These are phyloP conservation scores for Durusdinium trenchii DNA, from an alignment of 73 alveolate genomes.

Conservation along the genomic window DNA sequence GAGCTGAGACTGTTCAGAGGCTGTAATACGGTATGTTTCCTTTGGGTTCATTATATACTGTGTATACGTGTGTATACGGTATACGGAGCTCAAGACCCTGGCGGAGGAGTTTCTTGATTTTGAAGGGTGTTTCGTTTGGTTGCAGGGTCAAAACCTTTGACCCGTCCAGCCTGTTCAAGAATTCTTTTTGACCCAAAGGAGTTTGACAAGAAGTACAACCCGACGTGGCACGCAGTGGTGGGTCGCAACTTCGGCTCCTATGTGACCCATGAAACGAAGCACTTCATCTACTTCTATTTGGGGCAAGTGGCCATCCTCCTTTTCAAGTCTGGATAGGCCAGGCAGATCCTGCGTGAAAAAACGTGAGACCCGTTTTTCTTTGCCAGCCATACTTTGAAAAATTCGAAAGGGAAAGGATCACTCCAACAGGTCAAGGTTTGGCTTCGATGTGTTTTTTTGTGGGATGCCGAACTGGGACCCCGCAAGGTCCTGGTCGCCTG, in stretches of 20 bases:
- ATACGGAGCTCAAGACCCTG: not conserved
- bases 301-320: slow-evolving; percentile 98
- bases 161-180: not conserved
- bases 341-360: too few species aligned
- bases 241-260: slow-evolving; percentile 99
- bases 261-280: slow-evolving; percentile 99
- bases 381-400: too few species aligned
- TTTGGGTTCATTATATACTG: too few species aligned
- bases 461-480: too few species aligned
- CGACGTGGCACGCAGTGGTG: slow-evolving; percentile 99
- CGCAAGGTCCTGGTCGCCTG: too few species aligned
- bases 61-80: not conserved
- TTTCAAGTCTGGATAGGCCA: slow-evolving; percentile 97
- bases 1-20: too few species aligned
- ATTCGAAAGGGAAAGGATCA: too few species aligned
- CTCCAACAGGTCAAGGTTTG: too few species aligned
- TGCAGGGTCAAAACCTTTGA: not conserved
- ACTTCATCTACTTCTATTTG: slow-evolving; percentile 99
- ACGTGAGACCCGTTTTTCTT: too few species aligned
- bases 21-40: too few species aligned
- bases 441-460: too few species aligned
- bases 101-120: not conserved
- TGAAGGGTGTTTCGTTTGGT: not conserved
- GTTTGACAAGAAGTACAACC: slow-evolving; percentile 98
- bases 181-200: not conserved